phyloP scores from a whole-genome alignment of 2,329 filamentous ascomycete species.

The Tolypocladium nubicola region DNA sequence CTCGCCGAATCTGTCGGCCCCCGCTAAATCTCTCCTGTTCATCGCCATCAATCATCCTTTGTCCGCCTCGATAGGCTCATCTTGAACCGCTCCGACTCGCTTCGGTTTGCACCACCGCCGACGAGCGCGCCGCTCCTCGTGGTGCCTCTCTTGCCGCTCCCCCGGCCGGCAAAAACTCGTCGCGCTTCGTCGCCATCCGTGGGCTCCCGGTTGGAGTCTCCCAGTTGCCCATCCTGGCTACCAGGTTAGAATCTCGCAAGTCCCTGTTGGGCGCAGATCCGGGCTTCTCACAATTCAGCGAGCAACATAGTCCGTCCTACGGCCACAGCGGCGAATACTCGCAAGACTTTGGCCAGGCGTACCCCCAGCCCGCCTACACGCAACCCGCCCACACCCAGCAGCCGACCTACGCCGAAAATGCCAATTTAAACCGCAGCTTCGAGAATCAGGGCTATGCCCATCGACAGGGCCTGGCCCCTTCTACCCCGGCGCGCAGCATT shows the following conservation, averaged over 20 bases:
- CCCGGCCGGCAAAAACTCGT: neutral
- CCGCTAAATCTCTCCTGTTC: neutral
- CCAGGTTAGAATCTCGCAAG: constrained; percentile 28
- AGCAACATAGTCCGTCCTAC: constrained; percentile 12
- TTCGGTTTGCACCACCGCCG: neutral
- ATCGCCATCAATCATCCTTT: neutral
- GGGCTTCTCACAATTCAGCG: constrained; percentile 22
- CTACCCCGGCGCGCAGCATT: constrained; percentile 19
- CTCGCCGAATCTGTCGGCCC: neutral
- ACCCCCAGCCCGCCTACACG: constrained; percentile 18
- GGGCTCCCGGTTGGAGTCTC: constrained; percentile 27
- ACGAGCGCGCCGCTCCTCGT: neutral
- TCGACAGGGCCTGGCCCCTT: constrained; percentile 24
- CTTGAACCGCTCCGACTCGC: neutral
- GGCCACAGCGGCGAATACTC: constrained; percentile 15
- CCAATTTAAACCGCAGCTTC: constrained; percentile 16
- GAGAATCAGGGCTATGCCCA: constrained; percentile 24
- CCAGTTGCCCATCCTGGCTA: constrained; percentile 25
- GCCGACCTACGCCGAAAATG: constrained; percentile 17
- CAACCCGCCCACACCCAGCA: constrained; percentile 14
- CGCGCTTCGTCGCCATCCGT: constrained; percentile 1
- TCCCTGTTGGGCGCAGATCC: constrained; percentile 27
- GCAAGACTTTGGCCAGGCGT: constrained; percentile 21
- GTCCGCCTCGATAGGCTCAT: neutral
- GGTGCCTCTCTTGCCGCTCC: neutral